Percentiles rank a stretch among this genome's conserved stretches.
Conservation (phyloP, 1,284 basidiomycete species). For the Anthracocystis walkeri region DNA sequence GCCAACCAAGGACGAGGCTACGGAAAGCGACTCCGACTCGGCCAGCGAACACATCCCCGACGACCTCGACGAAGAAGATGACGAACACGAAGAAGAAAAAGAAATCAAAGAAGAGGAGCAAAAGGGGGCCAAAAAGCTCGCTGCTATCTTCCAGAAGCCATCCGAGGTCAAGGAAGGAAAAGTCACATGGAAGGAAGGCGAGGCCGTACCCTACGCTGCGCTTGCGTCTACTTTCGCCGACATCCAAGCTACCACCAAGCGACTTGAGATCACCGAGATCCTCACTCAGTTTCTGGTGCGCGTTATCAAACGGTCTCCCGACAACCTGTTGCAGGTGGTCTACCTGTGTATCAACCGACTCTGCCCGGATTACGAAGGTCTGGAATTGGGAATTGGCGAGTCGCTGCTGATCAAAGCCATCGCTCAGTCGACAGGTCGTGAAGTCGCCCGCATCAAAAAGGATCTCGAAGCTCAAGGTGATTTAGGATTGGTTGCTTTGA, state of each 20-base stretch:
- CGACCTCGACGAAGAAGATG: constrained; percentile 15
- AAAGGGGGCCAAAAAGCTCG: constrained; percentile 49
- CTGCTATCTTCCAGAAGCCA: constrained; percentile 59
- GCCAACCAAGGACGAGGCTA: constrained; percentile 52
- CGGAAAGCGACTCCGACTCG: constrained; percentile 39
- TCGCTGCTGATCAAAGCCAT: constrained; percentile 95
- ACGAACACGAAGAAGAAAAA: constrained; percentile 56
- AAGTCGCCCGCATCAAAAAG: constrained; percentile 82
- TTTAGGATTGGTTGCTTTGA: constrained; percentile 92
- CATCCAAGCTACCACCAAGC: constrained; percentile 95
- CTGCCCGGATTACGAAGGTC: constrained; percentile 93
- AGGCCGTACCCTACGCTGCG: constrained; percentile 91
- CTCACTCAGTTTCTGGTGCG: constrained; percentile 88
- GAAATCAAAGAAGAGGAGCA: constrained; percentile 46
- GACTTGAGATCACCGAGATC: constrained; percentile 89
- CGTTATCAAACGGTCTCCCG: constrained; percentile 83
- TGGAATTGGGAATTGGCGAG: constrained; percentile 97
- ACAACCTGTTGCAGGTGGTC: constrained; percentile 84
- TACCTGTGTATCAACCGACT: constrained; percentile 98
- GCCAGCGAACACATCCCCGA: constrained; percentile 62
- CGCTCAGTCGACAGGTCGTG: constrained; percentile 90
- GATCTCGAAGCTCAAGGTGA: constrained; percentile 95
- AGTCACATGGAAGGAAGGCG: constrained; percentile 81
- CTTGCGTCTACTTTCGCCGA: constrained; percentile 87
- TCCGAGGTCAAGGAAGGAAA: constrained; percentile 77